Evolutionary conservation across 441 rosid species (phyloP).

Genomic region (Populus hybrid): DNA sequence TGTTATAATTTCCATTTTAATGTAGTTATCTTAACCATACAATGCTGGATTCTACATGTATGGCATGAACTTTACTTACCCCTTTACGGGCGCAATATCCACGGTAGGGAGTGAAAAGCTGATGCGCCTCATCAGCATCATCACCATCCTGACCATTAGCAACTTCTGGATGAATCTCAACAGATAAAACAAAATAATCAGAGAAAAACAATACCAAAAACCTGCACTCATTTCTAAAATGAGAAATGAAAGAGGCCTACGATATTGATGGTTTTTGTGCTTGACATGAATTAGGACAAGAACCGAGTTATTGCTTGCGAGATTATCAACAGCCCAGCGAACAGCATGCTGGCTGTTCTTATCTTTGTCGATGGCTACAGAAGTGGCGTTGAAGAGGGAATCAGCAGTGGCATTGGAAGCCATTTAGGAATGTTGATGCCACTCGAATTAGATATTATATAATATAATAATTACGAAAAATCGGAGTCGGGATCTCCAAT

Average conservation of each 20-base stretch:
- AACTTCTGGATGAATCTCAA: constrained; percentile 22
- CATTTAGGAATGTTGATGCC: constrained; percentile 25
- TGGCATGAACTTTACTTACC: constrained; percentile 26
- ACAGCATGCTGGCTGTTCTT: constrained; percentile 77
- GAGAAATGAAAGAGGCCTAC: constrained; percentile 56
- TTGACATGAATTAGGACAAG: constrained; percentile 62
- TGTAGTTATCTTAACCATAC: neutral
- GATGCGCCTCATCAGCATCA: constrained; percentile 34
- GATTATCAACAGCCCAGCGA: constrained; percentile 82
- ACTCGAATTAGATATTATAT: neutral
- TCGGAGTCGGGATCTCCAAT: neutral
- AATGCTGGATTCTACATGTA: neutral
- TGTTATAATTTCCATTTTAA: neutral
- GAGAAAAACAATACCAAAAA: neutral
- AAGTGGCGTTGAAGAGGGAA: constrained; percentile 36
- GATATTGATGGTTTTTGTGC: constrained; percentile 36
- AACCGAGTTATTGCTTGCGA: constrained; percentile 29
- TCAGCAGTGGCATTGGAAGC: constrained; percentile 24
- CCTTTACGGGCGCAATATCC: constrained; percentile 65
- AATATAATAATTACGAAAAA: neutral
- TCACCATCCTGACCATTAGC: constrained; percentile 23
- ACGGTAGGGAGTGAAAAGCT: constrained; percentile 46
- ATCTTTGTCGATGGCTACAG: constrained; percentile 73
- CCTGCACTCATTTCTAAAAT: neutral
- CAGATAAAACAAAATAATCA: neutral